Evolutionary conservation across 1,284 basidiomycete species (phyloP), one percentile per base, ranked within the genome.

Genomic region (Abortiporus biennis): DNA sequence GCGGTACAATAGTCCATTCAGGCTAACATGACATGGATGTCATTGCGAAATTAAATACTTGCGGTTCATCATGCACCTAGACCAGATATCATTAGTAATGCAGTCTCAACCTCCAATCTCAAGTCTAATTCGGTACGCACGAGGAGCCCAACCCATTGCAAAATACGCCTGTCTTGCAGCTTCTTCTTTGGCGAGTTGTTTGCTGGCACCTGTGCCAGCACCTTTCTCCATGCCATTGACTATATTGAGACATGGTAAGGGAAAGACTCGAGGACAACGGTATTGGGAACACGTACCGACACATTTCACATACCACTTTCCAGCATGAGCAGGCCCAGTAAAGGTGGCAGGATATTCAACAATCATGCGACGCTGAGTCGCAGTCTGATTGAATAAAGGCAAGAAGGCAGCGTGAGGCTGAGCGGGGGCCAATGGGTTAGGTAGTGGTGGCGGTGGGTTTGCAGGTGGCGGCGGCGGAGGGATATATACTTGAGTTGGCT

Each of bases 151-250:
- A 31, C 81, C 81, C 80, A 86, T 79, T 5, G 71, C 69, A 52
- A 76, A 72, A 60, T 75, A 84, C 4, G 84, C 84, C 51, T 76
- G 65, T 46, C 74, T 68, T 15, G 83, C 83, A 1, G 84, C 84
- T 44, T 80, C 78, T 54, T 87, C 83, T 57, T 85, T 86, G 4
- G 84, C 84, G 3, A 74, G 61, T 54, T 85, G 82, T 59, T 86
- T 86, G 57, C 67, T 81, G 37, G 67, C 61, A 23, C 80, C 81
- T 13, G 54, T 58, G 2, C 84, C 84, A 40, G 65, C 58, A 3
- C 84, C 84, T 54, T 78, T 82, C 52, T 67, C 63, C 46, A 83
- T 74, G 1, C 80, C 80, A 50, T 85, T 80, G 38, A 84, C 84
- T 86, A 58, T n/a, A 38, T 15, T 12, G 16, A 38, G 15, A 29